Percentiles rank a stretch among this genome's conserved stretches.
These are phyloP conservation scores for Drechslera avenae DNA, from an alignment of 2,329 filamentous ascomycete genomes.

Conservation along the genomic window DNA sequence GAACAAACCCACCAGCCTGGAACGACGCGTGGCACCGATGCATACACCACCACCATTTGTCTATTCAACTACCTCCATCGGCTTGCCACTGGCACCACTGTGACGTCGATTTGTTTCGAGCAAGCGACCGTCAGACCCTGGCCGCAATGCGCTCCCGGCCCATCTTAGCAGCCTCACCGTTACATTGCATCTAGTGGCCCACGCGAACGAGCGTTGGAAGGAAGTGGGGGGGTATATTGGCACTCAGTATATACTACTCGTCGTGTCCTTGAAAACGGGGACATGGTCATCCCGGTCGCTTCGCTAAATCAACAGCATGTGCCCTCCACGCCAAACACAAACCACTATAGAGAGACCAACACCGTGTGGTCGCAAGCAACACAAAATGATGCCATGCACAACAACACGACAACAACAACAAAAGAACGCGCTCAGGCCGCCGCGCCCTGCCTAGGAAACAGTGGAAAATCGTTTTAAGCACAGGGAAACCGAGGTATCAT, in stretches of 20 bases:
- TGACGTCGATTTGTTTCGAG: too few species aligned
- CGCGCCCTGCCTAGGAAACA: slow-evolving; percentile 1
- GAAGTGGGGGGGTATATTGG: slow-evolving; percentile 21
- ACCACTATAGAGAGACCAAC: not conserved
- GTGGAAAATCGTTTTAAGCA: slow-evolving; percentile 5
- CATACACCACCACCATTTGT: slow-evolving; percentile 4
- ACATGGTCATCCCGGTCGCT: slow-evolving; percentile 14
- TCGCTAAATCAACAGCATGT: slow-evolving; percentile 13
- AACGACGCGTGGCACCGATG: slow-evolving; percentile 27
- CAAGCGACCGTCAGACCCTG: too few species aligned
- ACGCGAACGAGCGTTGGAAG: slow-evolving; percentile 5
- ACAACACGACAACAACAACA: not conserved
- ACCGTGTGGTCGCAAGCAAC: slow-evolving; percentile 2
- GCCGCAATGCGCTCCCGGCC: too few species aligned
- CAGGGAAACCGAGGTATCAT: slow-evolving; percentile 20
- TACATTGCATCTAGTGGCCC: not conserved
- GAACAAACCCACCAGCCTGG: slow-evolving; percentile 8
- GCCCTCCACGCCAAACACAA: slow-evolving; percentile 4
- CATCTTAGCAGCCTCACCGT: slow-evolving; percentile 1
- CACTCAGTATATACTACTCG: slow-evolving; percentile 29
- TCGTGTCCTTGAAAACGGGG: slow-evolving; percentile 15
- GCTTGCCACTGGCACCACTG: too few species aligned
- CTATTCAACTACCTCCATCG: slow-evolving; percentile 1
- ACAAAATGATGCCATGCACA: not conserved
- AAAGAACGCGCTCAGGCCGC: slow-evolving; percentile 2